Evolutionary conservation across 2,329 filamentous ascomycete genomes (phyloP).

Genomic region (Colletotrichum sp.): DNA sequence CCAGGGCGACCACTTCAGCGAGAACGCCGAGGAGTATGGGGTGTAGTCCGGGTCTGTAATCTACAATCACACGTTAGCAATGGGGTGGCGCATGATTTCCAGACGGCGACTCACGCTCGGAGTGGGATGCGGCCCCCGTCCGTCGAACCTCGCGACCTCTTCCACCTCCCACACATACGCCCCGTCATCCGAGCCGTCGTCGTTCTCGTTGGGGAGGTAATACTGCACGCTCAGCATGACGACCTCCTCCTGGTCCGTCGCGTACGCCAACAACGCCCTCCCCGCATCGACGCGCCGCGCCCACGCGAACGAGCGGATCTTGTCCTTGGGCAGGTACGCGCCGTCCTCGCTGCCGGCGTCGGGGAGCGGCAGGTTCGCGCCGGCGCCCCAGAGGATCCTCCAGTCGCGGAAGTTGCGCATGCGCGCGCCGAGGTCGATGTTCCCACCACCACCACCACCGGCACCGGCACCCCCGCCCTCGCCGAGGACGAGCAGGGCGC

Average conservation of each 20-base stretch:
- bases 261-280: constrained; percentile 54
- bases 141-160: constrained; percentile 55
- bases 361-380: constrained; percentile 55
- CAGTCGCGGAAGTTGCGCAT: constrained; percentile 51
- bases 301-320: constrained; percentile 59
- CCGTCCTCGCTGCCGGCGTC: constrained; percentile 35
- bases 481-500: constrained; percentile 55
- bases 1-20: constrained; percentile 62
- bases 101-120: neutral
- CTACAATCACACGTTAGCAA: neutral
- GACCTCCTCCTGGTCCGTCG: constrained; percentile 54
- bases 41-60: constrained; percentile 51
- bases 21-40: constrained; percentile 53
- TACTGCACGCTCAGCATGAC: constrained; percentile 55
- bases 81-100: neutral
- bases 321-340: constrained; percentile 25
- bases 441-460: constrained; percentile 21
- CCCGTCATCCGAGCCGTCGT: constrained; percentile 55
- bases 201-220: constrained; percentile 37
- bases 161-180: constrained; percentile 53
- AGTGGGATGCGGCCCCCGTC: constrained; percentile 47
- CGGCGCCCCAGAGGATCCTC: constrained; percentile 61
- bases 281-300: constrained; percentile 45
- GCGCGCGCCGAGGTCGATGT: constrained; percentile 31
- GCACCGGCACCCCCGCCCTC: constrained; percentile 52